Evolutionary conservation across 768 basidiomycete genomes (phyloP), one percentile per base, ranked within the genome.

Genomic region (Leucosporidium scottii): DNA sequence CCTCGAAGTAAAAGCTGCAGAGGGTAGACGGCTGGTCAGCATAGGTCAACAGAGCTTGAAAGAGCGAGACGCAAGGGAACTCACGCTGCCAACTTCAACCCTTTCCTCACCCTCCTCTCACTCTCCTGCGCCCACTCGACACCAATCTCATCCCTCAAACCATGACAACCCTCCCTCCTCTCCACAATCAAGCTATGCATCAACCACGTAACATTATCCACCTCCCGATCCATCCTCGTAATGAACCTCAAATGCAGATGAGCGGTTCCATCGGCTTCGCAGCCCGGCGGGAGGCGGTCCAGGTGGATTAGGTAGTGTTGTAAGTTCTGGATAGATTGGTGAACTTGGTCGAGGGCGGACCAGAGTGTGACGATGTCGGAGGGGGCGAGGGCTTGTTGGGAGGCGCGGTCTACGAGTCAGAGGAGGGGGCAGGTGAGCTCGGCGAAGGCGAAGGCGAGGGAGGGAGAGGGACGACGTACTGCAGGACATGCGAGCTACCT

Each of bases 241-340:
- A 47, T 44, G 59, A 47, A 59, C 7, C 59, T 34, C 27, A 59
- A 44, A 17, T 59, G 58, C 47, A 64, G 55, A 31, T 68, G 59
- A 17, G 67, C 49, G 36, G 62, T 64, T 0, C 54, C 54, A 53
- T 68, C 67, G 27, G 47, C 20, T 0, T 6, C 20, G 36, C 67
- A 68, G 0, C 67, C 67, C 0, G 4, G 4, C 9, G 67, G 67
- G 8, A 59, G 36, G 44, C 61, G 50, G 20, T 7, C 18, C 34
- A 68, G 53, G 48, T 68, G 53, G 28, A 68, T 54, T 31, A 68
- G 54, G 59, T 64, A 44, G 23, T 64, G 59, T 13, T 68, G 67
- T 7, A 68, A 10, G 31, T 53, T 49, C 25, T 61, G 67, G 9
- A 64, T 30, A 13, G 59, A 62, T 6, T 55, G 54, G 59, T 68